These are phyloP conservation scores for Cladophialophora exuberans DNA, from an alignment of 2,329 filamentous ascomycete species.

Conservation along the genomic window DNA sequence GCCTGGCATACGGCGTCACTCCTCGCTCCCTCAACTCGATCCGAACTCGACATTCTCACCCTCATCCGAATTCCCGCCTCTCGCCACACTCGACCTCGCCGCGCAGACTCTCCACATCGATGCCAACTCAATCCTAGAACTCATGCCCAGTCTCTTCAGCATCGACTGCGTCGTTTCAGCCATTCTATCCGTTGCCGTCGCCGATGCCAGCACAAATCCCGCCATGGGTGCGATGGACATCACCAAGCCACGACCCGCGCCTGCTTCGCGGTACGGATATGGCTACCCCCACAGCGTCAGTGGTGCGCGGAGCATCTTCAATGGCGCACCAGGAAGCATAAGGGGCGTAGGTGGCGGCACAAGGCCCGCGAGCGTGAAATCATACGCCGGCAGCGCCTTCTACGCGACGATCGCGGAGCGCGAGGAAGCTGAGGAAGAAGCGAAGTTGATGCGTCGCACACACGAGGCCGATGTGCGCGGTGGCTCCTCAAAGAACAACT, in stretches of 20 bases:
- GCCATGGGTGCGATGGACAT: conserved; percentile 42
- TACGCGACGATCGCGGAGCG: conserved; percentile 43
- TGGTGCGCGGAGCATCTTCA: conserved; percentile 2
- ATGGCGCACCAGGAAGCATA: background rate
- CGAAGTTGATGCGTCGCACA: conserved; percentile 41
- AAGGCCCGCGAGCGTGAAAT: conserved; percentile 31
- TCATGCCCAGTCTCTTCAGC: conserved; percentile 51
- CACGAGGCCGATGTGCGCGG: conserved; percentile 32
- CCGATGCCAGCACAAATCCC: conserved; percentile 45
- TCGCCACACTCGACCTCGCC: conserved; percentile 49
- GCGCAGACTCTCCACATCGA: conserved; percentile 44
- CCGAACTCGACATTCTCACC: conserved; percentile 39
- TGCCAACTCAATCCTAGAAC: conserved; percentile 43
- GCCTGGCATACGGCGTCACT: conserved; percentile 32
- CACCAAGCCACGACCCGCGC: conserved; percentile 31
- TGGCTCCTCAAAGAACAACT: conserved; percentile 7
- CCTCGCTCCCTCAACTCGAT: conserved; percentile 46
- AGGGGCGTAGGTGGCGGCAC: conserved; percentile 42
- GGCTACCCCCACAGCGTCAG: background rate
- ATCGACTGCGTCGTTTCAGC: conserved; percentile 53
- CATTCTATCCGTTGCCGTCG: conserved; percentile 49
- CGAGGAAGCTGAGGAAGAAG: conserved; percentile 45
- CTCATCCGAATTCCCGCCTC: conserved; percentile 28
- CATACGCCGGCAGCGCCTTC: conserved; percentile 28
- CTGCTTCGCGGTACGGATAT: conserved; percentile 16